A percentile compares a stretch with the other conserved stretches of the same genome.
phyloP scores from a whole-genome alignment of 805 yeast species.

The Teunomyces stri region DNA sequence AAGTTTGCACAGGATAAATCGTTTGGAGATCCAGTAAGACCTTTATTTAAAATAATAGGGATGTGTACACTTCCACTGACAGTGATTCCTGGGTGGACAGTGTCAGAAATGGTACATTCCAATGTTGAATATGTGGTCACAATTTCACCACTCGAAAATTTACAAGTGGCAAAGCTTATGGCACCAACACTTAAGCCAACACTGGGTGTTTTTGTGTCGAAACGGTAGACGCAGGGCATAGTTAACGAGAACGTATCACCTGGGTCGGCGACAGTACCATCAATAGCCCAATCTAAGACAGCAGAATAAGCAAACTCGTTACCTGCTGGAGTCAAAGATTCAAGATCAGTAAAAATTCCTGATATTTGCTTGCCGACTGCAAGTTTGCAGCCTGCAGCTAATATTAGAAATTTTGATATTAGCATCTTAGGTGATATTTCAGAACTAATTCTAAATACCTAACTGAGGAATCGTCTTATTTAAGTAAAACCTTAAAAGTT shows the following conservation, averaged over 20 bases:
- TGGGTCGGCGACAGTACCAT: constrained; percentile 11
- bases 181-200: constrained; percentile 10
- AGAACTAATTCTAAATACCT: not conserved
- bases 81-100: constrained; percentile 10
- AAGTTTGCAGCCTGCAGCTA: not conserved
- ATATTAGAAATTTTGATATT: not conserved
- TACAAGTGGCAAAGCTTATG: constrained; percentile 10
- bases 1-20: constrained; percentile 8
- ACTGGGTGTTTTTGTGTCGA: constrained; percentile 11
- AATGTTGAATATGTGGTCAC: constrained; percentile 10
- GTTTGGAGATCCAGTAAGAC: constrained; percentile 12
- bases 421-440: not conserved
- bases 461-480: not conserved
- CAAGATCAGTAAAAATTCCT: constrained; percentile 17
- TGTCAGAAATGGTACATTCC: constrained; percentile 16
- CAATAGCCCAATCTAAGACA: constrained; percentile 18
- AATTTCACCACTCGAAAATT: constrained; percentile 6
- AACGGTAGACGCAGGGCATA: constrained; percentile 26
- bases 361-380: constrained; percentile 10
- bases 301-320: constrained; percentile 15
- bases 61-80: constrained; percentile 16
- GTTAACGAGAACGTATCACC: constrained; percentile 28
- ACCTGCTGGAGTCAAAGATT: constrained; percentile 9
- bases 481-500: not conserved
- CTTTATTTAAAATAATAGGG: constrained; percentile 17